phyloP scores from a whole-genome alignment of 257 asterid species.

The Ballota nigra region DNA sequence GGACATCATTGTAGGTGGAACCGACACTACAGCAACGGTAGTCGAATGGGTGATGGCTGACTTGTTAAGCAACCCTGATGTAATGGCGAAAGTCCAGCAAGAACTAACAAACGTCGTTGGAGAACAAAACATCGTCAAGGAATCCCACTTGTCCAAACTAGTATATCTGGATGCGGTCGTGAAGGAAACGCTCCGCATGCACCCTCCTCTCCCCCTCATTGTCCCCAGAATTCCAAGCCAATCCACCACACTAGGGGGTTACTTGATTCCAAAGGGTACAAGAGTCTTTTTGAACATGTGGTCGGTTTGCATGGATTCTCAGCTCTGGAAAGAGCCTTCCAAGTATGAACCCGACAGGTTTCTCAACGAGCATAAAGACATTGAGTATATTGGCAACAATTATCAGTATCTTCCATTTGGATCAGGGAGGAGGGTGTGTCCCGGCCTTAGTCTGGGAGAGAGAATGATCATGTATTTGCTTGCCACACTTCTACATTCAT shows the following conservation, averaged over 20 bases:
- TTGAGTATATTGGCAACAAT: neutral
- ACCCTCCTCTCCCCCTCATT: neutral
- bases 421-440: neutral
- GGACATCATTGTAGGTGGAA: conserved; percentile 10
- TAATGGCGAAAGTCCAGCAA: neutral
- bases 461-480: neutral
- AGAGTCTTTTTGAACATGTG: conserved; percentile 2
- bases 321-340: neutral
- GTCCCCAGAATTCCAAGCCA: neutral
- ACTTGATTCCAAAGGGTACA: neutral
- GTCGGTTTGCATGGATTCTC: neutral
- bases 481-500: neutral
- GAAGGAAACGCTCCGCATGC: neutral
- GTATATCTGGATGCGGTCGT: neutral
- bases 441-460: neutral
- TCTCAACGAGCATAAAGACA: neutral
- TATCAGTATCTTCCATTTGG: neutral
- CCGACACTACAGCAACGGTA: neutral
- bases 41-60: conserved; percentile 10
- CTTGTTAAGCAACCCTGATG: neutral
- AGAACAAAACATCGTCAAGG: neutral
- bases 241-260: neutral
- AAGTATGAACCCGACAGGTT: neutral
- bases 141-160: neutral
- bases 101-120: neutral